Evolutionary conservation across 768 basidiomycete genomes (phyloP).

Genomic region (Phlegmacium glaucopus): DNA sequence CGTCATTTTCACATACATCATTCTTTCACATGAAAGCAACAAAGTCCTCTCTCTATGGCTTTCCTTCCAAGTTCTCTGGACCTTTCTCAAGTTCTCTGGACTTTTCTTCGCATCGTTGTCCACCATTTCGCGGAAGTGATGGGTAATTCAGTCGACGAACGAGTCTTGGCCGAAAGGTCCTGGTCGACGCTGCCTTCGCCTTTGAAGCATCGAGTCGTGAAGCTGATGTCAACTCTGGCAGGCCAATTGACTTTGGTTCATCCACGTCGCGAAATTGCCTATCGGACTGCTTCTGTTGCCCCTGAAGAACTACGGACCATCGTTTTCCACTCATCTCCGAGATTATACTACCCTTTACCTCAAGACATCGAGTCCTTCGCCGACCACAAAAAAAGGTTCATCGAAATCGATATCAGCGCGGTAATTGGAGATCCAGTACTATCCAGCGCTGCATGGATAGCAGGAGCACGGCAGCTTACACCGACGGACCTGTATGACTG

Average conservation of each 20-base stretch:
- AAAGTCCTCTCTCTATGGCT: conserved; percentile 17
- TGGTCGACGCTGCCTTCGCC: conserved; percentile 5
- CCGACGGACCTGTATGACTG: conserved; percentile 25
- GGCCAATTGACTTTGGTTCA: conserved; percentile 12
- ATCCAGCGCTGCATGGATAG: conserved; percentile 21
- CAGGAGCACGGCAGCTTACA: conserved; percentile 10
- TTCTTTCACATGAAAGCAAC: conserved; percentile 10
- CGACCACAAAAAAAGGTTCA: not conserved
- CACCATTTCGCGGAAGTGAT: conserved; percentile 14
- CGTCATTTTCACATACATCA: conserved; percentile 17
- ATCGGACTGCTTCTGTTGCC: conserved; percentile 1
- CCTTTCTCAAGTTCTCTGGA: no score
- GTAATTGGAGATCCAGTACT: conserved; percentile 23
- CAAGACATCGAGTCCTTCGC: not conserved
- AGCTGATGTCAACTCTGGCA: conserved; percentile 11
- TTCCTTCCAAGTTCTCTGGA: conserved; percentile 22
- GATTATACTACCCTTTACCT: not conserved
- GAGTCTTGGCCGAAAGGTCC: conserved; percentile 5
- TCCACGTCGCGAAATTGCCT: conserved; percentile 16
- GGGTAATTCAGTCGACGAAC: conserved; percentile 1
- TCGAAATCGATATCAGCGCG: conserved; percentile 11
- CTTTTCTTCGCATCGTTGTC: conserved; percentile 19
- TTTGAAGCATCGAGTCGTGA: conserved; percentile 16
- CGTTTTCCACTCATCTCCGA: not conserved
- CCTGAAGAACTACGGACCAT: not conserved